Evolutionary conservation across 2,329 filamentous ascomycete species (phyloP), one percentile per base, ranked within the genome.

Genomic region (Trichoderma sp.): DNA sequence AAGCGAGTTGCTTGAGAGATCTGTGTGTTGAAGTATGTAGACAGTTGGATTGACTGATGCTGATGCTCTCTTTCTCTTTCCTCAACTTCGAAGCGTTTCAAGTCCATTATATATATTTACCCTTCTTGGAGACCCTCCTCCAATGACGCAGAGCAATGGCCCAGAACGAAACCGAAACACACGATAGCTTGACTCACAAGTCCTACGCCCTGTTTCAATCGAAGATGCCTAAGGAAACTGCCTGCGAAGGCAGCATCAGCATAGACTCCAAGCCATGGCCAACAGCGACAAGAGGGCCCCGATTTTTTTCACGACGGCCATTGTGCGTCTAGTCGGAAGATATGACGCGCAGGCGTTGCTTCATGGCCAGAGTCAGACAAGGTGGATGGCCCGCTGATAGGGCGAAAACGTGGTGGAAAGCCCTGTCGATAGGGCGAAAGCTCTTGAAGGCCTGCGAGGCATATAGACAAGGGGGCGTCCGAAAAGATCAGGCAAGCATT

Each of bases 171-270:
- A 53, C 34, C 24, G 8, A 70, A 70, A 36, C 57, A 61, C 15
- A 70, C 39, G 39, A 53, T 62, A 5, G 21, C 67, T 36, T 70
- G 67, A 70, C 36, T 70, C 67, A 70, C 67, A 70, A 51, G 57
- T 70, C 39, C 67, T 62, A 53, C 57, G 57, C 57, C 67, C 30
- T 53, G 43, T 30, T 12, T 70, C 14, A 51, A 3, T 70, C 14
- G 21, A 58, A 47, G 58, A 51, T 69, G 66, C 57, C 67, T 70
- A 3, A 34, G 56, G 24, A 30, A 11, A 53, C 66, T 34, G 66
- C 66, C 66, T 61, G 24, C 64, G 53, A 61, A 69, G 66, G 67
- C 67, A 62, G 9, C 67, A 62, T 51, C 57, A 53, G 57, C 39
- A 24, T 34, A 32, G 2, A 43, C 18, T 21, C 21, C 43, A 26